phyloP scores from a whole-genome alignment of 768 basidiomycete genomes.

The Mycena sanguinolenta region DNA sequence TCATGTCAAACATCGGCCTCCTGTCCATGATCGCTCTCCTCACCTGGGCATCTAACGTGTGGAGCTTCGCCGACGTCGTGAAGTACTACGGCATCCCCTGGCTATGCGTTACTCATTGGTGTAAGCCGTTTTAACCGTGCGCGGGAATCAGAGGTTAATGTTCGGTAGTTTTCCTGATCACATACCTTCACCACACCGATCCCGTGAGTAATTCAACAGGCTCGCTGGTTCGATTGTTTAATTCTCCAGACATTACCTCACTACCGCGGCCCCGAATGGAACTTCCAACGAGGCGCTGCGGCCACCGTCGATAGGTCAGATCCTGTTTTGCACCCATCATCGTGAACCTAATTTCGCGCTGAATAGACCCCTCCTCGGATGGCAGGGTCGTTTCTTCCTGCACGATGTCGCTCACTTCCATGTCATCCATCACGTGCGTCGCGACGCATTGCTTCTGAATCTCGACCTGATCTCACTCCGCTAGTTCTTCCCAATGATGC shows the following conservation, averaged over 20 bases:
- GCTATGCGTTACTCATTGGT: constrained; percentile 70
- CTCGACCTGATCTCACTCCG: constrained; percentile 56
- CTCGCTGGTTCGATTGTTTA: not conserved
- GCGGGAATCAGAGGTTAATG: too few species aligned
- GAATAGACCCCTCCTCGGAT: constrained; percentile 65
- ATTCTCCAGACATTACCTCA: constrained; percentile 57
- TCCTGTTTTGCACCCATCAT: too few species aligned
- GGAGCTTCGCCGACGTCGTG: constrained; percentile 55
- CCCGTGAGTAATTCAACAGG: constrained; percentile 37
- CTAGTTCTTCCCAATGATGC: constrained; percentile 74
- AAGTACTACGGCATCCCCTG: constrained; percentile 69
- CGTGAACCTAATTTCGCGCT: not conserved
- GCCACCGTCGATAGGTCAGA: constrained; percentile 63
- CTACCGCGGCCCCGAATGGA: constrained; percentile 70
- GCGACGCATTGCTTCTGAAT: not conserved
- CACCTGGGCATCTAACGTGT: constrained; percentile 50
- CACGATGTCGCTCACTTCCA: constrained; percentile 76
- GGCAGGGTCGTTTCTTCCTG: constrained; percentile 77
- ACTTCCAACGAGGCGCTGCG: constrained; percentile 72
- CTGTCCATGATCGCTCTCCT: constrained; percentile 60
- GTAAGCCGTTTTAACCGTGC: too few species aligned
- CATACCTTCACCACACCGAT: constrained; percentile 75
- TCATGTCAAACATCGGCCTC: constrained; percentile 75
- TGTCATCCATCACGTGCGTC: constrained; percentile 66
- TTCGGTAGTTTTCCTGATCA: constrained; percentile 59